Conservation (phyloP, 2,329 filamentous ascomycete genomes). For the Fusarium chlamydosporum region DNA sequence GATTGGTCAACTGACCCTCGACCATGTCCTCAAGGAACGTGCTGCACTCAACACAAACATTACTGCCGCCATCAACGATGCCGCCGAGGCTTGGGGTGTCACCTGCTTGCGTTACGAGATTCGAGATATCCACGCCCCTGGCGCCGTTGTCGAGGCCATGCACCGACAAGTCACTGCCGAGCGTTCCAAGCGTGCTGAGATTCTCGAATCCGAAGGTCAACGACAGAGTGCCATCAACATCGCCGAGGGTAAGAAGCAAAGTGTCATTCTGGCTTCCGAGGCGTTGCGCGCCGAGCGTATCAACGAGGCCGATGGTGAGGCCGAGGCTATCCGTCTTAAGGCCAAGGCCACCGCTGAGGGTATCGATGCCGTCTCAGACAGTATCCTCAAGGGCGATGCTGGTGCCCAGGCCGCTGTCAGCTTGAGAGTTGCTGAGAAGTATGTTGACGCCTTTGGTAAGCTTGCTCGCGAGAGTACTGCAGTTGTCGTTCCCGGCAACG, state of each 20-base stretch:
- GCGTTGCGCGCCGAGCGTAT: constrained; percentile 91
- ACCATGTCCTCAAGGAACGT: constrained; percentile 98
- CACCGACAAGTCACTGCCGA: constrained; percentile 98
- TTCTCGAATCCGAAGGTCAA: constrained; percentile 96
- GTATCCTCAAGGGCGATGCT: constrained; percentile 79
- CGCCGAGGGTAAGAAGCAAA: constrained; percentile 96
- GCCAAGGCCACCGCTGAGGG: constrained; percentile 88
- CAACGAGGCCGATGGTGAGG: constrained; percentile 92
- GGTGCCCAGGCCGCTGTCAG: constrained; percentile 88
- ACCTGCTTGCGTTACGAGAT: constrained; percentile 98
- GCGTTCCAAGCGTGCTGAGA: constrained; percentile 96
- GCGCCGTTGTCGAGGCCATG: constrained; percentile 95
- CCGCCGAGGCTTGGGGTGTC: constrained; percentile 96
- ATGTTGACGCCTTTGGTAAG: constrained; percentile 93
- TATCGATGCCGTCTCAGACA: constrained; percentile 85
- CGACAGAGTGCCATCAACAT: constrained; percentile 99
- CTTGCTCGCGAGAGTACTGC: constrained; percentile 96
- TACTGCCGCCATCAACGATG: constrained; percentile 98
- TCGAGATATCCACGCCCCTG: constrained; percentile 95
- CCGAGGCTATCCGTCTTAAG: constrained; percentile 90
- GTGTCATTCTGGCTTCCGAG: constrained; percentile 95
- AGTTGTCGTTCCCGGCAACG: constrained; percentile 95
- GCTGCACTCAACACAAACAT: constrained; percentile 97
- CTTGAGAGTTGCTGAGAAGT: constrained; percentile 94
- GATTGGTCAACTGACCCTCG: constrained; percentile 94